Conservation (phyloP, 495 filamentous ascomycete genomes). For the Neurospora sp. region DNA sequence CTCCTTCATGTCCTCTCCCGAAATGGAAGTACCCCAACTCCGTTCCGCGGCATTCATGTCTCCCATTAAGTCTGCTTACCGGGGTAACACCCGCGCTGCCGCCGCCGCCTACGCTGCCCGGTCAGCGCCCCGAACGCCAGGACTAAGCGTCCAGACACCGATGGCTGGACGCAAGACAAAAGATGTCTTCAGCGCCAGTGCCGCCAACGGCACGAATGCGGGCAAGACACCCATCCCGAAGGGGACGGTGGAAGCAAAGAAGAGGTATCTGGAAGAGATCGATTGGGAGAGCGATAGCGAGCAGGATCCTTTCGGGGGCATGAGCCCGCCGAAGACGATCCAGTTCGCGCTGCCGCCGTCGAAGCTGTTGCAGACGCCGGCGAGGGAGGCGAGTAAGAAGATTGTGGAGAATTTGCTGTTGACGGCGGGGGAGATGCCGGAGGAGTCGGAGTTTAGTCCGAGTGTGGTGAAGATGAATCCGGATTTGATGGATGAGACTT, state of each 20-base stretch:
- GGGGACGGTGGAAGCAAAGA: conserved; percentile 18
- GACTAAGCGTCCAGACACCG: conserved; percentile 71
- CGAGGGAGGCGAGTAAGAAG: conserved; percentile 78
- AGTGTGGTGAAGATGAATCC: conserved; percentile 62
- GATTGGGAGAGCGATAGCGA: conserved; percentile 57
- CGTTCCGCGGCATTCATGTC: conserved; percentile 81
- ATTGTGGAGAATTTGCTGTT: conserved; percentile 87
- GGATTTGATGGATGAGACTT: conserved; percentile 59
- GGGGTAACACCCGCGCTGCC: conserved; percentile 10
- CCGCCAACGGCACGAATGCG: background rate
- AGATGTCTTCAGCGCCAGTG: conserved; percentile 25
- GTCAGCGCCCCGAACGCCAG: conserved; percentile 50
- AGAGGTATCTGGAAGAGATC: conserved; percentile 38
- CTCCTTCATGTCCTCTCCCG: conserved; percentile 67
- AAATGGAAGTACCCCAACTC: conserved; percentile 69
- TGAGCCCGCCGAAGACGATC: conserved; percentile 94
- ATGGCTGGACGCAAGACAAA: conserved; percentile 31
- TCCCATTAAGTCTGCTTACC: conserved; percentile 35
- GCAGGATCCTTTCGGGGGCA: conserved; percentile 56
- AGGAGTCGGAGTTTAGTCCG: conserved; percentile 57
- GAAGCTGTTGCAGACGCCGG: conserved; percentile 86
- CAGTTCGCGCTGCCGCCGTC: conserved; percentile 88
- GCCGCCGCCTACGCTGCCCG: background rate
- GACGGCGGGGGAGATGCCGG: conserved; percentile 65
- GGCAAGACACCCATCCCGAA: background rate